Evolutionary conservation across 345 rosid species (phyloP), one percentile per base, ranked within the genome.

Genomic region (Ceriops decandra): DNA sequence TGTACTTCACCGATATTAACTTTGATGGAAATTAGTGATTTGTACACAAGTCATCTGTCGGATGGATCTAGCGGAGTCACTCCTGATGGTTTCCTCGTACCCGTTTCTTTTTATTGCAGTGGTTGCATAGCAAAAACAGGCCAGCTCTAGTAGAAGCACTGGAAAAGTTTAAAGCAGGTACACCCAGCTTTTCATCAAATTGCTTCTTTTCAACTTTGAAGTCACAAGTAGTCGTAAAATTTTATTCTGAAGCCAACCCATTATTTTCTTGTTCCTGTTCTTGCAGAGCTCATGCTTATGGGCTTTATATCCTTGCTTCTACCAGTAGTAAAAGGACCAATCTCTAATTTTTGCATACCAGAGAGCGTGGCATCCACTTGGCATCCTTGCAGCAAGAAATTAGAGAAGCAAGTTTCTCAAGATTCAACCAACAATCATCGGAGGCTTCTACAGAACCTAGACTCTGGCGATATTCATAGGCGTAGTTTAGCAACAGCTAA

Each of bases 121-220:
- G 93, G 93, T 71, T 95, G 33, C 77, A 76, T 68, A 87, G 57
- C 63, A 88, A 82, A 74, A 81, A 80, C 60, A 91, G 84, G 73
- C 81, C 80, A 69, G 96, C 93, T 72, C 74, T 92, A 2, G 86
- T 63, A 31, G 99, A 95, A 71, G 87, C 98, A 17, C 90, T 95
- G 19, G 99, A 88, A 72, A 95, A 95, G 71, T 77, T 95, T 52
- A 95, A 95, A 79, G 87, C 92, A 70, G 98, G 98, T 93, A 76
- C 11, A 5, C 59, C 28, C 9, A 6, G 61, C 21, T 20, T 26
- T 42, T 22, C 9, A 6, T 52, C 16, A 11, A 54, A 0, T 28
- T 15, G 61, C 49, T 56, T 57, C 72, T 54, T 67, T 32, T 30
- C 53, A 26, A 28, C 68, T 68, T 10, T 9, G 59, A 56, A 42